Conservation (phyloP, 805 yeast genomes). For the Scheffersomyces coipomensis region DNA sequence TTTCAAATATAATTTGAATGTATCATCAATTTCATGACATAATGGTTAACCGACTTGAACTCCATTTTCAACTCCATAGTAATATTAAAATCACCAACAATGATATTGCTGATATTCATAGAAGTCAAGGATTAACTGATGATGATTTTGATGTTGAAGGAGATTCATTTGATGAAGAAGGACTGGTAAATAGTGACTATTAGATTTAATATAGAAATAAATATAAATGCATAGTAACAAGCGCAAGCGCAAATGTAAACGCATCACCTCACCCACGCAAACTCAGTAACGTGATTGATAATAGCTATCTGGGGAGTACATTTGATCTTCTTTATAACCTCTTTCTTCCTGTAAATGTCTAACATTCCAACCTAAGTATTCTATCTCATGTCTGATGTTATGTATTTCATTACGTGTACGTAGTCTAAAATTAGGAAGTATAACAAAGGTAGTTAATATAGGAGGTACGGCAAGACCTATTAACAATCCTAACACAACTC, state of each 20-base stretch:
- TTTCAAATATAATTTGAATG: too few species aligned
- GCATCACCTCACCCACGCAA: too few species aligned
- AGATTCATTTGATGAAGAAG: conserved; percentile 15
- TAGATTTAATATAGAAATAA: too few species aligned
- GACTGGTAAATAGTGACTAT: conserved; percentile 9
- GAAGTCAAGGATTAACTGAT: conserved; percentile 6
- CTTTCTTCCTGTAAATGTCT: conserved; percentile 27
- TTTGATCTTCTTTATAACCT: conserved; percentile 25
- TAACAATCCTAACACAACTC: conserved; percentile 17
- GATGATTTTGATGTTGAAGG: conserved; percentile 12
- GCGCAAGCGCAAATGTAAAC: too few species aligned
- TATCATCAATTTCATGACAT: too few species aligned
- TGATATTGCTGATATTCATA: conserved; percentile 8
- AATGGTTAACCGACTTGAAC: too few species aligned
- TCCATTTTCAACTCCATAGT: too few species aligned
- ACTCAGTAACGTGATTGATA: too few species aligned
- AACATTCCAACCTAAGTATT: conserved; percentile 34
- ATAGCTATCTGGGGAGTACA: conserved; percentile 25
- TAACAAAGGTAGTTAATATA: conserved; percentile 21
- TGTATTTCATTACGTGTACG: conserved; percentile 24
- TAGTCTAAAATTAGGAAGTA: conserved; percentile 25
- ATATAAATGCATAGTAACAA: neutral
- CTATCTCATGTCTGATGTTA: conserved; percentile 26
- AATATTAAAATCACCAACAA: conserved; percentile 22
- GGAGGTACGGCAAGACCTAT: conserved; percentile 32